A percentile compares a stretch with the other conserved stretches of the same genome.
Evolutionary conservation across 139 green algal genomes (phyloP).

Genomic region (Chlorella sp.): DNA sequence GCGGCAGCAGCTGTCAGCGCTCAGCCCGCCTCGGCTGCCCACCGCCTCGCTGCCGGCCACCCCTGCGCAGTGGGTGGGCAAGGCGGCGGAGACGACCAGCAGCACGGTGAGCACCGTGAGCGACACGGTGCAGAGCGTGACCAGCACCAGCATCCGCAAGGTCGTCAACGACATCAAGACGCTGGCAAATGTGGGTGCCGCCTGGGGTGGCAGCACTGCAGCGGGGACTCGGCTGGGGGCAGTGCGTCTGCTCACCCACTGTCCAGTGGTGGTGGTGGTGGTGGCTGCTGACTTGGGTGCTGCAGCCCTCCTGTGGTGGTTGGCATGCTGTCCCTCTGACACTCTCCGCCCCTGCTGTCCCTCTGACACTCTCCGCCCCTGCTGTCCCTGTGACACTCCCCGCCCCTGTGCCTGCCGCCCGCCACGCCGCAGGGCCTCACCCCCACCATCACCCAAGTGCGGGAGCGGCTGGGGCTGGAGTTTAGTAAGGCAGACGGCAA

Average conservation of each 20-base stretch:
- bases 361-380: background rate
- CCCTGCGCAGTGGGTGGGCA: slow-evolving; percentile 16
- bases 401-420: background rate
- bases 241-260: too few species aligned
- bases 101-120: slow-evolving; percentile 22
- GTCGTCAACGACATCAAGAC: slow-evolving; percentile 29
- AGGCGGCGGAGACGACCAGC: slow-evolving; percentile 22
- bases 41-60: too few species aligned
- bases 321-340: background rate
- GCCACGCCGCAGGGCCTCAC: slow-evolving; percentile 1
- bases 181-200: background rate
- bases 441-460: slow-evolving; percentile 26
- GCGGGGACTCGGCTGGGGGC: too few species aligned
- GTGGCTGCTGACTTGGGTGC: too few species aligned
- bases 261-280: too few species aligned
- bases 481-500: background rate
- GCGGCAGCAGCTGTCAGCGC: too few species aligned
- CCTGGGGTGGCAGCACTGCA: background rate
- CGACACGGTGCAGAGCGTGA: slow-evolving; percentile 11
- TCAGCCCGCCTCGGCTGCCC: too few species aligned
- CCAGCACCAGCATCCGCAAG: slow-evolving; percentile 3
- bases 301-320: too few species aligned
- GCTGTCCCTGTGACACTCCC: background rate
- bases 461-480: slow-evolving; percentile 2
- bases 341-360: background rate